phyloP scores from a whole-genome alignment of 2,329 filamentous ascomycete genomes.

The Hymenoscyphus scutula region DNA sequence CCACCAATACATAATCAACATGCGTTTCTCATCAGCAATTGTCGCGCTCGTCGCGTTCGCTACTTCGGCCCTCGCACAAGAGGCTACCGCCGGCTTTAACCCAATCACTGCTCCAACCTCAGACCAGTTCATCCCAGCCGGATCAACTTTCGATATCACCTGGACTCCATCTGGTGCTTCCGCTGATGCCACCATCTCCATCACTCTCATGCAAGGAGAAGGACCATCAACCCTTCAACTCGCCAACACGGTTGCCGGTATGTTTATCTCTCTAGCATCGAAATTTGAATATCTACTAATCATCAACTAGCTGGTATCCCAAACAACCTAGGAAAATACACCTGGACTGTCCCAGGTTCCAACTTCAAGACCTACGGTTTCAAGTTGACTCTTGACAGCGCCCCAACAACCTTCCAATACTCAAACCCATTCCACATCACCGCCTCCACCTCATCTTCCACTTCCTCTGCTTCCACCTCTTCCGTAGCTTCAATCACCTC shows the following conservation, averaged over 20 bases:
- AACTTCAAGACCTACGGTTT: constrained; percentile 54
- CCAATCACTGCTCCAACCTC: constrained; percentile 48
- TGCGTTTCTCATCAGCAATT: constrained; percentile 30
- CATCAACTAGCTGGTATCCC: constrained; percentile 44
- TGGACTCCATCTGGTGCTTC: constrained; percentile 51
- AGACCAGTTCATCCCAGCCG: constrained; percentile 47
- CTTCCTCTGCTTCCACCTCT: constrained; percentile 12
- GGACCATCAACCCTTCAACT: constrained; percentile 44
- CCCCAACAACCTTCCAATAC: constrained; percentile 58
- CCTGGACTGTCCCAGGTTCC: constrained; percentile 53
- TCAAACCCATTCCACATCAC: constrained; percentile 53
- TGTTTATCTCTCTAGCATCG: constrained; percentile 35
- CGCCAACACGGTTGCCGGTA: constrained; percentile 48
- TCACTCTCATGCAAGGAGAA: constrained; percentile 55
- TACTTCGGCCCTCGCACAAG: constrained; percentile 45
- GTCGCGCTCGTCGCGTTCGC: constrained; percentile 30
- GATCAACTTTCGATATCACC: constrained; percentile 48
- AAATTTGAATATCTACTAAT: constrained; percentile 16
- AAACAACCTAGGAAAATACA: constrained; percentile 45
- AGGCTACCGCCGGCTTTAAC: constrained; percentile 51
- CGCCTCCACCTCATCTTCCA: constrained; percentile 10
- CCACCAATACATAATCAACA: constrained; percentile 20
- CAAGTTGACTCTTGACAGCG: constrained; percentile 49
- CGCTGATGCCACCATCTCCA: constrained; percentile 46
- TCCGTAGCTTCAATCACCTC: constrained; percentile 6